Evolutionary conservation across 176 grass and related monocot genomes (phyloP).

Genomic region (Echinochloa phyllopogon): DNA sequence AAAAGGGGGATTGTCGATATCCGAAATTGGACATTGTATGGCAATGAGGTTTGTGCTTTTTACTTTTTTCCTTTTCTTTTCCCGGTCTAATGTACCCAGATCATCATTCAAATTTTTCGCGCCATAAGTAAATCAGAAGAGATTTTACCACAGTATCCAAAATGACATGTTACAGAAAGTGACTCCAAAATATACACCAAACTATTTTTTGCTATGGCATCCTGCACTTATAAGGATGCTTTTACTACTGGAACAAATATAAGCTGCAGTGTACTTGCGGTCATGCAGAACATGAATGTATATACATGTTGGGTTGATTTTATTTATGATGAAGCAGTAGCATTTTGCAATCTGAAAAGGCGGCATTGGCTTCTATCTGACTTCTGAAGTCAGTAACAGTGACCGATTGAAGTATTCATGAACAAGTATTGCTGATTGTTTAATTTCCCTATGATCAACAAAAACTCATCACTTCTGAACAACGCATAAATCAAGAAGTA

Average conservation of each 20-base stretch:
- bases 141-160: background rate
- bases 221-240: background rate
- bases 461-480: background rate
- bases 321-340: background rate
- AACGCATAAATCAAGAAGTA: constrained; percentile 9
- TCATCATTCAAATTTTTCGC: constrained; percentile 4
- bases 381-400: background rate
- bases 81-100: background rate
- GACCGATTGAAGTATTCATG: background rate
- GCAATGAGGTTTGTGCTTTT: background rate
- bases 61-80: background rate
- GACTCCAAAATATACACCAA: constrained; percentile 4
- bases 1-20: constrained; percentile 2
- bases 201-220: background rate
- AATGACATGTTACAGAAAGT: background rate
- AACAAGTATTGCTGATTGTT: background rate
- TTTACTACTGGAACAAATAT: background rate
- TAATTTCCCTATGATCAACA: background rate
- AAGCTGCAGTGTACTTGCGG: background rate
- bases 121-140: background rate
- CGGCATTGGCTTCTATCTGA: background rate
- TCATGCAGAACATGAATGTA: constrained; percentile 4
- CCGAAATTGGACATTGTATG: background rate
- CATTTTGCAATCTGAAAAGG: constrained; percentile 2
- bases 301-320: background rate